phyloP scores from a whole-genome alignment of 345 rosid species.

The Balakata baccata region DNA sequence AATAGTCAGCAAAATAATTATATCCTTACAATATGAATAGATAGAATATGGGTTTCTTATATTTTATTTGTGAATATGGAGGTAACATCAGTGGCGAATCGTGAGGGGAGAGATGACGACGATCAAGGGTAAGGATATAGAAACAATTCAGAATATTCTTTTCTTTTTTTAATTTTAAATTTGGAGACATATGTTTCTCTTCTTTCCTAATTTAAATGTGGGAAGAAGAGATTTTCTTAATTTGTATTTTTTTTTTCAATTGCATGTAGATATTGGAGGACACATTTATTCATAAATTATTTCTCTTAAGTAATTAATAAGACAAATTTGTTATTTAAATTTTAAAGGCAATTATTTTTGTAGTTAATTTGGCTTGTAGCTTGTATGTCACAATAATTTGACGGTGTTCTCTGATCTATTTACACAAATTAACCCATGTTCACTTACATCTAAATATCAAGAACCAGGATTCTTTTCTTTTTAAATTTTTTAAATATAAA shows the following conservation, averaged over 20 bases:
- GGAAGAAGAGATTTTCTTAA: background rate
- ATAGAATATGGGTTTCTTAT: background rate
- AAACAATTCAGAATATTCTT: conserved; percentile 1
- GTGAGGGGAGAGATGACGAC: background rate
- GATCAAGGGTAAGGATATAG: conserved; percentile 1
- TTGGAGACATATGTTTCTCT: conserved; percentile 10
- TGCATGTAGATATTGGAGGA: conserved; percentile 16
- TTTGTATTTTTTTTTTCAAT: conserved; percentile 2
- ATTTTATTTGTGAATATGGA: background rate
- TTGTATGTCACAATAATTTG: too few relatives aligned
- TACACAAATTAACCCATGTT: too few relatives aligned
- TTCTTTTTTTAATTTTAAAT: background rate
- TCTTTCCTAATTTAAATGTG: background rate
- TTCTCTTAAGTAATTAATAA: conserved; percentile 8
- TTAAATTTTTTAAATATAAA: too few relatives aligned
- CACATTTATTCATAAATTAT: conserved; percentile 15
- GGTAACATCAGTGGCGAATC: background rate
- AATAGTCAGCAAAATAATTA: background rate
- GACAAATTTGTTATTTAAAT: background rate
- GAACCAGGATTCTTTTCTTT: too few relatives aligned
- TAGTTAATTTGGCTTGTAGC: background rate
- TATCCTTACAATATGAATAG: background rate
- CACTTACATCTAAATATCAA: too few relatives aligned
- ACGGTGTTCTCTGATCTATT: too few relatives aligned
- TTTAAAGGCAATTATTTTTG: background rate